phyloP scores from a whole-genome alignment of 805 yeast species.

The Saccharomycopsis schoenii region DNA sequence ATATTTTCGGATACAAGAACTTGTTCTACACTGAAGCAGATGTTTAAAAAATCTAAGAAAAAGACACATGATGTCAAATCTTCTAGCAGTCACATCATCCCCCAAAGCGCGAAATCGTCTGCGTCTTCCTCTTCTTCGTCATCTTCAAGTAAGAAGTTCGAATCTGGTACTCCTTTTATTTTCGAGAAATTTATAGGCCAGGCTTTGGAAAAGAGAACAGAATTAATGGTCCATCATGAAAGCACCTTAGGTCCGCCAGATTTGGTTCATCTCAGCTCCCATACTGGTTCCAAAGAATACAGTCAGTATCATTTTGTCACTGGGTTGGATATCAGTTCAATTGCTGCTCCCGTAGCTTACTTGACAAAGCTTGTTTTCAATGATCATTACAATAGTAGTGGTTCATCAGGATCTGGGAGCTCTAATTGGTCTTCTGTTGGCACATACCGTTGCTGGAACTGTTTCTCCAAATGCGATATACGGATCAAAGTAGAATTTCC shows the following conservation, averaged over 20 bases:
- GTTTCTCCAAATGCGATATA: constrained; percentile 64
- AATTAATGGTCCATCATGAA: constrained; percentile 9
- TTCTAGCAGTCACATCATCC: constrained; percentile 9
- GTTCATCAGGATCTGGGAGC: constrained; percentile 15
- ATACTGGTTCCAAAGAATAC: constrained; percentile 20
- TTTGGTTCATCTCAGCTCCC: constrained; percentile 41
- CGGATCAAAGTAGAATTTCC: constrained; percentile 56
- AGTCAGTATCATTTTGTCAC: constrained; percentile 46
- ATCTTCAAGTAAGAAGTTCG: neutral
- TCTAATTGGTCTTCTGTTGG: constrained; percentile 37
- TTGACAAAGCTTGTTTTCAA: constrained; percentile 38
- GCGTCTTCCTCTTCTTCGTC: neutral
- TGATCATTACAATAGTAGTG: constrained; percentile 50
- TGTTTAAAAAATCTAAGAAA: constrained; percentile 14
- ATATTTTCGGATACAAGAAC: neutral
- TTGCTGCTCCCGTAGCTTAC: constrained; percentile 47
- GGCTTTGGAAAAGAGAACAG: constrained; percentile 11
- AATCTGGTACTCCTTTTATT: constrained; percentile 12
- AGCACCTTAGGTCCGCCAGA: constrained; percentile 55
- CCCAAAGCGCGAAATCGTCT: neutral
- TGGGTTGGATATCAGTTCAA: constrained; percentile 44
- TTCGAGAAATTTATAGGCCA: constrained; percentile 13
- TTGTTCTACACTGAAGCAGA: neutral
- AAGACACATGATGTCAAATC: constrained; percentile 15
- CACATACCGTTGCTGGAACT: constrained; percentile 63